Evolutionary conservation across 2,329 filamentous ascomycete genomes (phyloP), one percentile per base, ranked within the genome.

Genomic region (Exophiala bonariae): DNA sequence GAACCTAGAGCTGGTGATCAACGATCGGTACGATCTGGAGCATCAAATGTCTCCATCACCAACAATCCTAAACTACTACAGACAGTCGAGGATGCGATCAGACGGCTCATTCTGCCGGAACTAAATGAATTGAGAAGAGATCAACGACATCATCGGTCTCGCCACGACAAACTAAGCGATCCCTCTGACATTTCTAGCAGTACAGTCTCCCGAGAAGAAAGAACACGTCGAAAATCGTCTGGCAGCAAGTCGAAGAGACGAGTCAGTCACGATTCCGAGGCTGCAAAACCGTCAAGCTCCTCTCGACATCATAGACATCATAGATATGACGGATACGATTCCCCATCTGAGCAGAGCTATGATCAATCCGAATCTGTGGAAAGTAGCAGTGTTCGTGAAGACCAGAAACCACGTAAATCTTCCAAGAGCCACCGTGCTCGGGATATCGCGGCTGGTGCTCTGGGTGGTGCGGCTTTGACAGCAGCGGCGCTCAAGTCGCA

Each of bases 51-150:
- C 3, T 92, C 88, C 0, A 88, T 95, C 65, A 52, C 52, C 18
- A 95, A 95, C 69, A 96, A 96, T 61, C 91, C 91, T 0, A 93
- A 89, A 63, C 73, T 96, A 2, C 78, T 96, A 2, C 88, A 93
- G 61, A 93, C 90, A 0, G 91, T 96, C 3, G 91, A 96, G 69
- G 90, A 96, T 69, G 90, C 90, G 11, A 95, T 96, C 61, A 85
- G 89, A 54, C 81, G 90, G 39, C 77, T 96, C 40, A 95, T 96
- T 43, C 72, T 99, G 2, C 93, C 93, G 0, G 92, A 99, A 67
- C 76, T 99, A 35, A 92, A 89, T 59, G 89, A 90, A 8, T 75
- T 99, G 44, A 96, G 96, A 67, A 83, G 91, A 60, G 90, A 96
- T 62, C 87, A 92, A 65, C 91, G 88, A 37, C 52, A 66, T 85